phyloP scores from a whole-genome alignment of 2,329 filamentous ascomycete species.

The Trichophyton rubrum region DNA sequence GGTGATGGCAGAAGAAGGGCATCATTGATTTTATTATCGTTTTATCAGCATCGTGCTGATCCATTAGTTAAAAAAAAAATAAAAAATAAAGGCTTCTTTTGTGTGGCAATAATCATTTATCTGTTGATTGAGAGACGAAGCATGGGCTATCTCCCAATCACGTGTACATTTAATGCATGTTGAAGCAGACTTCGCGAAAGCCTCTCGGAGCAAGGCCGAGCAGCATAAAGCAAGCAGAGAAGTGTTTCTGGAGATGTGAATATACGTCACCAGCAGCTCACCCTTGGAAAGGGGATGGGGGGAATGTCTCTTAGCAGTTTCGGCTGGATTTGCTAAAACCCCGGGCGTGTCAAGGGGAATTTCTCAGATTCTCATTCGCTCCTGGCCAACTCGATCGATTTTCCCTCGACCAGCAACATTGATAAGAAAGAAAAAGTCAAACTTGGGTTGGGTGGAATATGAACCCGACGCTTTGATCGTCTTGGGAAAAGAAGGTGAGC shows the following conservation, averaged over 20 bases:
- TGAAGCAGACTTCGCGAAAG: neutral
- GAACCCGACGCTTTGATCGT: conserved; percentile 2
- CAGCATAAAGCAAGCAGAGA: neutral
- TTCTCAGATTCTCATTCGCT: neutral
- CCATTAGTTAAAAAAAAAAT: neutral
- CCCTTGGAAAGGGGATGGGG: neutral
- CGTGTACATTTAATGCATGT: neutral
- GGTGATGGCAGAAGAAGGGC: neutral
- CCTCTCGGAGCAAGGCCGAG: neutral
- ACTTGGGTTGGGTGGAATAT: neutral
- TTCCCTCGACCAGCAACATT: neutral
- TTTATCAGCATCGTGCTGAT: neutral
- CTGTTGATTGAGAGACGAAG: neutral
- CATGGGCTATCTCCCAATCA: neutral
- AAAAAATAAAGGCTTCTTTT: neutral
- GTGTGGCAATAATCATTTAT: neutral
- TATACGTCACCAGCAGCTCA: neutral
- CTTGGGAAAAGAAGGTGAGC: neutral
- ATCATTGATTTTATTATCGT: neutral
- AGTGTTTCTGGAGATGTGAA: neutral
- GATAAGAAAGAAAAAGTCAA: neutral
- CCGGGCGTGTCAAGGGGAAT: neutral
- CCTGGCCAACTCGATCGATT: neutral
- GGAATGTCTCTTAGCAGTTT: neutral
- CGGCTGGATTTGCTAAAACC: neutral